Base-by-base conservation (phyloP, 116 monocot genomes). In the Phalaenopsis hybrid region DNA sequence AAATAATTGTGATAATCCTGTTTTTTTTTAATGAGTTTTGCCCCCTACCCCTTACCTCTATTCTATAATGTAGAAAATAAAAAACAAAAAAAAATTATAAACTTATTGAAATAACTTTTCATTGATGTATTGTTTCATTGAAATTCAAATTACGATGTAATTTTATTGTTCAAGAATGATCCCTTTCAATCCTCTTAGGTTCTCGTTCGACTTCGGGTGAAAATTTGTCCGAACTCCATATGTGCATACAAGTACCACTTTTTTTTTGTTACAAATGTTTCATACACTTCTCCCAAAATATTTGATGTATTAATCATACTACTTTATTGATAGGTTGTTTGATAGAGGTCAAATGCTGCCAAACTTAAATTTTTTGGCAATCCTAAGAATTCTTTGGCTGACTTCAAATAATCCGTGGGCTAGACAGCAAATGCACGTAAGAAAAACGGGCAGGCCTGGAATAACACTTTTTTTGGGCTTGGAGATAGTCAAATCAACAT, bases 71-170 rank as follows among this genome's bases (percentile, higher is more conserved):
- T 45, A 45, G 45, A 45, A 45, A 45, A 45, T 45, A 3, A 45
- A 45, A 45, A 45, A 45, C 6, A 51, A 59, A 8, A 59, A n/a
- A 0, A 63, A 5, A 21, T 63, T 63, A 18, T 63, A 3, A 63
- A 63, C 63, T 63, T 63, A 63, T 63, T 18, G 0, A 63, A 63
- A 5, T 63, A 63, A 63, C 63, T n/a, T 63, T 0, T 63, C 23
- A 63, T 63, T 63, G 20, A 63, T 23, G 63, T 63, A 63, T 63
- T 63, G 4, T 63, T 63, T 63, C 63, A 63, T 63, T 2, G n/a
- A 63, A 63, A 63, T 63, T 63, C 23, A 63, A 63, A 63, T 63
- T 4, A 63, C 8, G 63, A 63, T 63, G 63, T 63, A 63, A 63
- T 63, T 63, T 63, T n/a, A 0, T 63, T 63, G 9, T 58, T 63